Percentiles rank a stretch among this genome's conserved stretches.
These are phyloP conservation scores for Fusarium sp. DNA, from an alignment of 2,329 filamentous ascomycete species.

Conservation along the genomic window DNA sequence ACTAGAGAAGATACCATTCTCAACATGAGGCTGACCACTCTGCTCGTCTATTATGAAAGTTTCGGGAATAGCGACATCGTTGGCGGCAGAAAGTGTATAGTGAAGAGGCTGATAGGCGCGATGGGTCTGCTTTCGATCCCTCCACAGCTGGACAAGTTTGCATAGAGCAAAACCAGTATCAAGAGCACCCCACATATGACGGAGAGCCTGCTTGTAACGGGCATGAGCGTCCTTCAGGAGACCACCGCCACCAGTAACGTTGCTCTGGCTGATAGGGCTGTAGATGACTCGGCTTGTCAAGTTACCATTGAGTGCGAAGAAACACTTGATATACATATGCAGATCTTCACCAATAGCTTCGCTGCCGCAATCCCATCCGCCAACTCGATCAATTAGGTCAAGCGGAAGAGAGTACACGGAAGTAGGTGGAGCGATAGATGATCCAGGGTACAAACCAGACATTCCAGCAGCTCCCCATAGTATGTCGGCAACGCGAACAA, in stretches of 20 bases:
- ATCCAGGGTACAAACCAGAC: slow-evolving; percentile 73
- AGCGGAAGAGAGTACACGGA: slow-evolving; percentile 79
- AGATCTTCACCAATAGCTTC: slow-evolving; percentile 81
- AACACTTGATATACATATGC: slow-evolving; percentile 83
- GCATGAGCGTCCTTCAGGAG: slow-evolving; percentile 69
- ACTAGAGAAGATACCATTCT: slow-evolving; percentile 66
- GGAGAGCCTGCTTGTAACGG: slow-evolving; percentile 76
- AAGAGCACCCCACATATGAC: slow-evolving; percentile 81
- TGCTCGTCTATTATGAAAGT: slow-evolving; percentile 54
- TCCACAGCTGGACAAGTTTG: slow-evolving; percentile 67
- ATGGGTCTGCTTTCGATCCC: slow-evolving; percentile 66
- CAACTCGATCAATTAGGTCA: slow-evolving; percentile 73
- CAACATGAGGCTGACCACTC: slow-evolving; percentile 52
- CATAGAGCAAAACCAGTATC: slow-evolving; percentile 74
- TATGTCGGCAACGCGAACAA: slow-evolving; percentile 78
- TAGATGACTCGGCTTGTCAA: slow-evolving; percentile 72
- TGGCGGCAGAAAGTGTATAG: slow-evolving; percentile 56
- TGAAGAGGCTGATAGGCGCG: slow-evolving; percentile 68
- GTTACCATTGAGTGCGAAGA: slow-evolving; percentile 78
- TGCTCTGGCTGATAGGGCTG: slow-evolving; percentile 78
- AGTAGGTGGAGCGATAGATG: slow-evolving; percentile 74
- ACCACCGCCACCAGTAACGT: slow-evolving; percentile 70
- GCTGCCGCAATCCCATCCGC: slow-evolving; percentile 76
- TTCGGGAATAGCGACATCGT: slow-evolving; percentile 62
- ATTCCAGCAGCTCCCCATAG: slow-evolving; percentile 78